These are phyloP conservation scores for Neurospora discreta DNA, from an alignment of 495 filamentous ascomycete species.

Conservation along the genomic window DNA sequence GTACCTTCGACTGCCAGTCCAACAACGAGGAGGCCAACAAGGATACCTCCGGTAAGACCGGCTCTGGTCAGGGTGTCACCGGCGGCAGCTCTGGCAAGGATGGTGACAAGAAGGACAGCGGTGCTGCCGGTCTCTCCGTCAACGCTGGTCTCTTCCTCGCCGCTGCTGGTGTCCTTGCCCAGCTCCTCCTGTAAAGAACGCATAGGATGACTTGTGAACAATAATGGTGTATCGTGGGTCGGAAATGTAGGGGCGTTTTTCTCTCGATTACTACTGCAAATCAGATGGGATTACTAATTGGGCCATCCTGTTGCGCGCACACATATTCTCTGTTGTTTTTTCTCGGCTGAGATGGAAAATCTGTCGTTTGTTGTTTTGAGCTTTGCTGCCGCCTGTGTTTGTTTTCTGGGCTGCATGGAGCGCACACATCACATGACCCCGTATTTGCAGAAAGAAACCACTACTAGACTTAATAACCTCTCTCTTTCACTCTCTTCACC, in stretches of 20 bases:
- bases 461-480: constrained; percentile 3
- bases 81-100: constrained; percentile 5
- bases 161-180: constrained; percentile 27
- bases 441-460: neutral
- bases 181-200: constrained; percentile 18
- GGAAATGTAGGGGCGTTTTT: neutral
- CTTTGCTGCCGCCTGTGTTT: neutral
- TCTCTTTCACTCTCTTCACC: neutral
- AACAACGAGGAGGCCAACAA: constrained; percentile 32
- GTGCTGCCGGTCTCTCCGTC: constrained; percentile 20
- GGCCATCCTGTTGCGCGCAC: neutral
- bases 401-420: neutral
- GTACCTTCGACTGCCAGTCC: constrained; percentile 47
- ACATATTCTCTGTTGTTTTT: neutral
- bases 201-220: neutral
- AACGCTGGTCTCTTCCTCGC: constrained; percentile 32
- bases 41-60: constrained; percentile 21
- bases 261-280: constrained; percentile 1
- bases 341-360: neutral
- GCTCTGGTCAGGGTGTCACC: constrained; percentile 8
- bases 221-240: neutral
- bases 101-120: constrained; percentile 16
- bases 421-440: constrained; percentile 2
- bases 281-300: neutral
- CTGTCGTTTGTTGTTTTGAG: neutral